phyloP scores from a whole-genome alignment of 2,329 filamentous ascomycete genomes.

The Sporothrix variecibatus region DNA sequence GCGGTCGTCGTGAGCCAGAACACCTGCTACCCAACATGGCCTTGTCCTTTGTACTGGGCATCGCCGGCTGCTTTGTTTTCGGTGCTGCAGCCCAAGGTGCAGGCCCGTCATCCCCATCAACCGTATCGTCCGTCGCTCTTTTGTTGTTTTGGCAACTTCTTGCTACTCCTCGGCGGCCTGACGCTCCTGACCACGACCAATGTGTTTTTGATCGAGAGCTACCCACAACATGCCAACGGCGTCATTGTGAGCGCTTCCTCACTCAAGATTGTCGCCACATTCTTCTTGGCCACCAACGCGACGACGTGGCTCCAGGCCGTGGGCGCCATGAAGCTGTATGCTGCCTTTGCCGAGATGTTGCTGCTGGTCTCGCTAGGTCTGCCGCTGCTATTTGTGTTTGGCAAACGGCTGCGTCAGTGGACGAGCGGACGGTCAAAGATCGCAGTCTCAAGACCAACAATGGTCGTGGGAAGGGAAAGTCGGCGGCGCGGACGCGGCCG shows the following conservation, averaged over 20 bases:
- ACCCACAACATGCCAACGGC: conserved; percentile 37
- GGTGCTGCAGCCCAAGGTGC: conserved; percentile 37
- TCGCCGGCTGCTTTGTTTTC: conserved; percentile 39
- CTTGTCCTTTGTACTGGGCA: conserved; percentile 36
- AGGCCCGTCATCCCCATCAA: background rate
- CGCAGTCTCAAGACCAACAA: background rate
- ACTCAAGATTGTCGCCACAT: conserved; percentile 37
- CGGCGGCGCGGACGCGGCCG: background rate
- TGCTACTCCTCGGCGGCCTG: conserved; percentile 37
- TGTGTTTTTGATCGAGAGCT: conserved; percentile 41
- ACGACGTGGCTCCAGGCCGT: conserved; percentile 38
- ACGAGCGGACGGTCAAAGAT: conserved; percentile 31
- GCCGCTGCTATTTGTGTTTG: conserved; percentile 36
- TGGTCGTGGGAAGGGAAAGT: background rate
- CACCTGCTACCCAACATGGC: conserved; percentile 39
- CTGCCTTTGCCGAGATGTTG: conserved; percentile 38
- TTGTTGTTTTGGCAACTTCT: conserved; percentile 36
- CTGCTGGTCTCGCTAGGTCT: conserved; percentile 37
- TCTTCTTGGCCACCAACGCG: conserved; percentile 38
- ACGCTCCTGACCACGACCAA: conserved; percentile 38
- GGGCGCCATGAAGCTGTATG: conserved; percentile 36
- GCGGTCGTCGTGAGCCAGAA: conserved; percentile 37
- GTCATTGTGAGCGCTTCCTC: conserved; percentile 40
- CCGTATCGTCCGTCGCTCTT: conserved; percentile 35
- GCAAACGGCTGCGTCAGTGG: conserved; percentile 35